Conservation (phyloP, 2,329 filamentous ascomycete genomes). For the Fusarium protoensiforme region DNA sequence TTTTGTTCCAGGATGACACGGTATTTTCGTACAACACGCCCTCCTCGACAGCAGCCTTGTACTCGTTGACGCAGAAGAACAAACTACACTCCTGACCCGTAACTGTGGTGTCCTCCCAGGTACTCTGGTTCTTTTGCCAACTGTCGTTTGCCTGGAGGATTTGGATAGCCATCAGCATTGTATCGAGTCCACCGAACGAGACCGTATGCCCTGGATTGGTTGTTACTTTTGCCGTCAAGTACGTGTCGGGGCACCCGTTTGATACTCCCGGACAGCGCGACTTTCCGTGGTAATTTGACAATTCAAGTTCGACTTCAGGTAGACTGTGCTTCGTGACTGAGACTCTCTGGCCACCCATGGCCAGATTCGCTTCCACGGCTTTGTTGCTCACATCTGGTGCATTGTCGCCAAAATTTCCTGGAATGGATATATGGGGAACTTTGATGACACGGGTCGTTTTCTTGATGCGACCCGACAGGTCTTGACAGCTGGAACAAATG, state of each 20-base stretch:
- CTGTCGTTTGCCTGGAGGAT: not conserved
- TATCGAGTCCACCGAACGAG: not conserved
- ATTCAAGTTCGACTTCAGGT: not conserved
- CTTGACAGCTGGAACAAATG: not conserved
- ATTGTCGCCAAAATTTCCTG: not conserved
- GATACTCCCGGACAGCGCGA: not conserved
- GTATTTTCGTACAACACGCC: conserved; percentile 6
- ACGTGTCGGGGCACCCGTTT: not conserved
- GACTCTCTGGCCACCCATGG: not conserved
- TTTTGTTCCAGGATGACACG: not conserved
- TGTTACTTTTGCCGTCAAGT: conserved; percentile 1
- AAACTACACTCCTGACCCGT: conserved; percentile 11
- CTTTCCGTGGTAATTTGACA: conserved; percentile 4
- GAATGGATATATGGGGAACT: not conserved
- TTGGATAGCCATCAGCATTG: conserved; percentile 13
- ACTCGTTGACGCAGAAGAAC: conserved; percentile 15
- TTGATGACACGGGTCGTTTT: not conserved
- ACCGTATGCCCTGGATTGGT: conserved; percentile 17
- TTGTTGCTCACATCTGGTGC: conserved; percentile 8
- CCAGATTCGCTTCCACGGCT: not conserved
- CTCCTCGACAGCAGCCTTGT: not conserved
- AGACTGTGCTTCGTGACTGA: not conserved
- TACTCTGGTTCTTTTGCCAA: not conserved
- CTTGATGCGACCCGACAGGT: not conserved
- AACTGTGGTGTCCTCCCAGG: conserved; percentile 4